Evolutionary conservation across 176 grass and related monocot species (phyloP).

Genomic region (Carex kokanica): DNA sequence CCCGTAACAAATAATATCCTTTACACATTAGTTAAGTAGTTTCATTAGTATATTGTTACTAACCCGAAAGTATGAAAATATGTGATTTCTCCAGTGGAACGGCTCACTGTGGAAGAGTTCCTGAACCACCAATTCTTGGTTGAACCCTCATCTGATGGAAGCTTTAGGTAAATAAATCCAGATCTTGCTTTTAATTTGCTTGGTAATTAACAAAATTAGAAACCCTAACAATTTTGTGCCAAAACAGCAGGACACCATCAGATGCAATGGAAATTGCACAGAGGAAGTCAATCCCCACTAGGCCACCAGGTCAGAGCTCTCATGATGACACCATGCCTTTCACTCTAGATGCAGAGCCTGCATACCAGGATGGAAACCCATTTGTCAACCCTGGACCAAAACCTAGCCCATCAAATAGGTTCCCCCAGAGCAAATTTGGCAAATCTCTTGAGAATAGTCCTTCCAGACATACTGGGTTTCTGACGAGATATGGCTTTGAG

Average conservation of each 20-base stretch:
- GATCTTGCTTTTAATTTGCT: slow-evolving; percentile 14
- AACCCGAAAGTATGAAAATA: background rate
- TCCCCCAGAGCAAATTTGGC: slow-evolving; percentile 39
- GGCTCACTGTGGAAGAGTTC: slow-evolving; percentile 90
- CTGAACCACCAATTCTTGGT: slow-evolving; percentile 88
- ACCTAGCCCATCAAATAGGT: slow-evolving; percentile 45
- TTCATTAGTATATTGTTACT: background rate
- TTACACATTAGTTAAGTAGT: background rate
- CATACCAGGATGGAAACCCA: slow-evolving; percentile 49
- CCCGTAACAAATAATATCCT: background rate
- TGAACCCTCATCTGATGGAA: slow-evolving; percentile 44
- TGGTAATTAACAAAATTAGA: background rate
- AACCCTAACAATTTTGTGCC: slow-evolving; percentile 31
- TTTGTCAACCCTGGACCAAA: slow-evolving; percentile 39
- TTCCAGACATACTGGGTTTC: slow-evolving; percentile 47
- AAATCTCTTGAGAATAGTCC: slow-evolving; percentile 52
- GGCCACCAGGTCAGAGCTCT: slow-evolving; percentile 55
- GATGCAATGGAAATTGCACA: slow-evolving; percentile 48
- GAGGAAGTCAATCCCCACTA: slow-evolving; percentile 43
- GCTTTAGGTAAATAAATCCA: slow-evolving; percentile 42
- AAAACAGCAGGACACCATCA: slow-evolving; percentile 39
- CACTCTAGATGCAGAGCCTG: slow-evolving; percentile 61
- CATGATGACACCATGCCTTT: slow-evolving; percentile 94
- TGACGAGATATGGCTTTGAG: slow-evolving; percentile 56
- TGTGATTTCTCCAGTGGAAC: slow-evolving; percentile 78